A percentile compares a stretch with the other conserved stretches of the same genome.
These are phyloP conservation scores for Kazachstania martiniae DNA, from an alignment of 805 yeast genomes.

Conservation along the genomic window DNA sequence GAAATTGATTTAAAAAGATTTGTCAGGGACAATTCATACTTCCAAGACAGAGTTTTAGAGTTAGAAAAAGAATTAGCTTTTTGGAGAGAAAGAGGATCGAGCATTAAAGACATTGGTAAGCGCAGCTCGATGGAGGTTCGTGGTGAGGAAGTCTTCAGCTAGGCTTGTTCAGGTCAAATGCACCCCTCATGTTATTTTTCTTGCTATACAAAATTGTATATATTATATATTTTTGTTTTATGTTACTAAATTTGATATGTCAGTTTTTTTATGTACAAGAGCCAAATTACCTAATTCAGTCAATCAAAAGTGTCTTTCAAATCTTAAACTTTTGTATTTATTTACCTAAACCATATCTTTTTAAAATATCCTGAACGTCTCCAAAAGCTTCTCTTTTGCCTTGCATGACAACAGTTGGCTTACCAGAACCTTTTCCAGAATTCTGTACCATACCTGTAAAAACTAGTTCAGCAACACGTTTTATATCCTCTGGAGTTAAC, in stretches of 20 bases:
- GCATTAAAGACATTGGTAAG: constrained; percentile 14
- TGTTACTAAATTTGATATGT: too few species aligned
- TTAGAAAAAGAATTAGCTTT: constrained; percentile 48
- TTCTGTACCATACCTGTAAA: constrained; percentile 52
- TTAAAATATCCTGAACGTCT: constrained; percentile 57
- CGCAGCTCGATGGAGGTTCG: constrained; percentile 4
- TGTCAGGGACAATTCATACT: constrained; percentile 46
- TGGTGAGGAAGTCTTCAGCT: constrained; percentile 6
- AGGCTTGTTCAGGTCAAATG: too few species aligned
- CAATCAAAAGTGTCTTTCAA: too few species aligned
- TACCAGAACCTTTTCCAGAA: constrained; percentile 41
- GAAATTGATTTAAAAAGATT: constrained; percentile 34
- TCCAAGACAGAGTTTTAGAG: constrained; percentile 41
- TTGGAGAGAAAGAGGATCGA: constrained; percentile 40
- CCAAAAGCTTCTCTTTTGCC: constrained; percentile 83
- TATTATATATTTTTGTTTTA: too few species aligned
- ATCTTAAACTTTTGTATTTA: constrained; percentile 1
- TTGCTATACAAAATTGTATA: too few species aligned
- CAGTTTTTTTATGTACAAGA: too few species aligned
- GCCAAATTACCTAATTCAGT: too few species aligned
- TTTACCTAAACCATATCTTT: constrained; percentile 63
- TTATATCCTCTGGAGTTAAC: constrained; percentile 58
- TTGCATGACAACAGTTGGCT: constrained; percentile 82
- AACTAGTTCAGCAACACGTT: constrained; percentile 61
- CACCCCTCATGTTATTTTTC: too few species aligned